A percentile compares a stretch with the other conserved stretches of the same genome.
Evolutionary conservation across 2,329 filamentous ascomycete species (phyloP).

Genomic region (Fonsecaea pedrosoi): DNA sequence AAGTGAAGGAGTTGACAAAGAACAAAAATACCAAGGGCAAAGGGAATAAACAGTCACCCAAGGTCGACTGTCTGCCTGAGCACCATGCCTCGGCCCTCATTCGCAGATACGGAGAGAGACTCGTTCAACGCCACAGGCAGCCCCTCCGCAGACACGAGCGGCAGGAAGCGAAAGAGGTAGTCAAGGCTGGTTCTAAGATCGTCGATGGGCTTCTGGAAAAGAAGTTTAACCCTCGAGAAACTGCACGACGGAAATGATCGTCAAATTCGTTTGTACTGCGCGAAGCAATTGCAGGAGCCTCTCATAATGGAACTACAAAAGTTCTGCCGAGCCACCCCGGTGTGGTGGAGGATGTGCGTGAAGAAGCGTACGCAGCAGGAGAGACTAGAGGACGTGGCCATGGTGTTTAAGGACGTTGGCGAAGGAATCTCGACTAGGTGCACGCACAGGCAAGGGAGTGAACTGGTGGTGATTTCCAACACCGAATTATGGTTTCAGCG

Average conservation of each 20-base stretch:
- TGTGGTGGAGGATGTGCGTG: slow-evolving; percentile 9
- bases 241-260: slow-evolving; percentile 7
- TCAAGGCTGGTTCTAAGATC: neutral
- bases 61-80: neutral
- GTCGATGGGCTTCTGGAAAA: slow-evolving; percentile 4
- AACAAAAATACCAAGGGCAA: neutral
- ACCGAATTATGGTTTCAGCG: neutral
- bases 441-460: neutral
- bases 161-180: neutral
- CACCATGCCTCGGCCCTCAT: neutral
- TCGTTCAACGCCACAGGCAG: slow-evolving; percentile 10
- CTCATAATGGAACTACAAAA: slow-evolving; percentile 4
- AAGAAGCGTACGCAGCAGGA: neutral
- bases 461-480: neutral
- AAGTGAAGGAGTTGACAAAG: neutral
- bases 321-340: slow-evolving; percentile 1
- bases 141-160: neutral
- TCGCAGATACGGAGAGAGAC: slow-evolving; percentile 3
- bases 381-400: neutral
- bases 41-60: neutral
- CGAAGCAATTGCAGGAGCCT: neutral
- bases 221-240: slow-evolving; percentile 6
- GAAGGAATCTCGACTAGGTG: neutral
- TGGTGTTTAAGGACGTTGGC: neutral
- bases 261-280: neutral